Percentiles rank a stretch among this genome's conserved stretches.
Conservation (phyloP, 768 basidiomycete species). For the Boletus sp. region DNA sequence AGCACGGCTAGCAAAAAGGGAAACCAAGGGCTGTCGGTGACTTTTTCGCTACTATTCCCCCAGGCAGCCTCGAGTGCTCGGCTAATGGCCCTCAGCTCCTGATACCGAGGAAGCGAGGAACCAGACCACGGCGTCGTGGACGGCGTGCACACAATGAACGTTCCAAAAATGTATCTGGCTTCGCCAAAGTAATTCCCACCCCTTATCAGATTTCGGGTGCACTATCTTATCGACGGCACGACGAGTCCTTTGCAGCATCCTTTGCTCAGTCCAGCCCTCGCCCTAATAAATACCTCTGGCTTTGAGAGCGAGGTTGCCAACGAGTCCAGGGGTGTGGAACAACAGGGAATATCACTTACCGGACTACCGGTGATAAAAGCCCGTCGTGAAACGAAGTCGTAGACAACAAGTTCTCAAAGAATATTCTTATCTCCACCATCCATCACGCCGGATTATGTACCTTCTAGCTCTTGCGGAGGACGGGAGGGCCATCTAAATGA, state of each 20-base stretch:
- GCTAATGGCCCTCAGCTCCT: background rate
- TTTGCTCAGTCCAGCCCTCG: background rate
- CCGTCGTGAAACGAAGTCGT: background rate
- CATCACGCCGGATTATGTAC: background rate
- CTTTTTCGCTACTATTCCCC: background rate
- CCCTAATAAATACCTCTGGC: background rate
- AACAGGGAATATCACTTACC: background rate
- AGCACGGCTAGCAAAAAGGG: background rate
- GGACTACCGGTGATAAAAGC: background rate
- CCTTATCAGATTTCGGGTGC: background rate
- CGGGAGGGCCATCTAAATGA: background rate
- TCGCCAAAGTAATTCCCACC: too few species aligned
- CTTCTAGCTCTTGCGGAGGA: background rate
- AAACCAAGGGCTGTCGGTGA: background rate
- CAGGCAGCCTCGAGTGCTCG: background rate
- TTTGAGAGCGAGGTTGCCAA: background rate
- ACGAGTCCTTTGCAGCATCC: background rate
- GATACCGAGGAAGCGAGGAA: background rate
- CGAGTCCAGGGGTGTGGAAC: too few species aligned
- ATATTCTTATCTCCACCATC: background rate
- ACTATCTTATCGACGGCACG: background rate
- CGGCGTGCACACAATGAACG: background rate
- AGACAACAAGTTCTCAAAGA: background rate
- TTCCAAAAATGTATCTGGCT: too few species aligned
- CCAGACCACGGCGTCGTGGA: background rate